Evolutionary conservation across 306 rosid genomes (phyloP).

Genomic region (Cyamopsis tetragonoloba): DNA sequence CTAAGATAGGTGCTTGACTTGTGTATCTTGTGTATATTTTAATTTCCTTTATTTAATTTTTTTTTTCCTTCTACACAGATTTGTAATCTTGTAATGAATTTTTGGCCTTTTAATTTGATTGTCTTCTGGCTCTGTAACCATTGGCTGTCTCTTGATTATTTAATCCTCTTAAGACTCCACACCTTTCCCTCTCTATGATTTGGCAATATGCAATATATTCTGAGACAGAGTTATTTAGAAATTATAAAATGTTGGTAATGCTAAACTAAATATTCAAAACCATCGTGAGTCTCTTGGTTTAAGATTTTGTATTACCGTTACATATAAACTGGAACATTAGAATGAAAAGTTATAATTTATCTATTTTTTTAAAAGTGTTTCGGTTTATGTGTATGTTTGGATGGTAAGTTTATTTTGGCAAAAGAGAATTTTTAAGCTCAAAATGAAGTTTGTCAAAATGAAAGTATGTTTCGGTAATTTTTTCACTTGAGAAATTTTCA

Average conservation of each 20-base stretch:
- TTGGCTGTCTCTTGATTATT: constrained; percentile 7
- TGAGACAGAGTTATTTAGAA: not conserved
- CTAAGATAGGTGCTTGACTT: constrained; percentile 34
- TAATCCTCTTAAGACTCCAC: not conserved
- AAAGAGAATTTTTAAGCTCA: no score
- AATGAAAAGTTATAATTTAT: no score
- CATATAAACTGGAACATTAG: no score
- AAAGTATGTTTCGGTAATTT: no score
- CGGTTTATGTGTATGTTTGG: no score
- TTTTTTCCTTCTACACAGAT: constrained; percentile 25
- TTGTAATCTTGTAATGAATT: constrained; percentile 44
- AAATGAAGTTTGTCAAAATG: no score
- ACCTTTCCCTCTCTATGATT: not conserved
- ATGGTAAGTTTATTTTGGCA: no score
- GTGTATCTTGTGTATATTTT: constrained; percentile 49
- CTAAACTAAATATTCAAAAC: not conserved
- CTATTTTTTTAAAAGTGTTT: no score
- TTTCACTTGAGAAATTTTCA: no score
- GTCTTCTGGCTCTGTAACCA: constrained; percentile 9
- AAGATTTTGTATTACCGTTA: no score
- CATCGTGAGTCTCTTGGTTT: no score
- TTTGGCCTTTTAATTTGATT: constrained; percentile 32
- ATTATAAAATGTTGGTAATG: not conserved
- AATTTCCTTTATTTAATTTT: not conserved
- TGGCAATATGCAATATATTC: not conserved